These are phyloP conservation scores for Oryza officinalis DNA, from an alignment of 176 grass and related monocot species.

Conservation along the genomic window DNA sequence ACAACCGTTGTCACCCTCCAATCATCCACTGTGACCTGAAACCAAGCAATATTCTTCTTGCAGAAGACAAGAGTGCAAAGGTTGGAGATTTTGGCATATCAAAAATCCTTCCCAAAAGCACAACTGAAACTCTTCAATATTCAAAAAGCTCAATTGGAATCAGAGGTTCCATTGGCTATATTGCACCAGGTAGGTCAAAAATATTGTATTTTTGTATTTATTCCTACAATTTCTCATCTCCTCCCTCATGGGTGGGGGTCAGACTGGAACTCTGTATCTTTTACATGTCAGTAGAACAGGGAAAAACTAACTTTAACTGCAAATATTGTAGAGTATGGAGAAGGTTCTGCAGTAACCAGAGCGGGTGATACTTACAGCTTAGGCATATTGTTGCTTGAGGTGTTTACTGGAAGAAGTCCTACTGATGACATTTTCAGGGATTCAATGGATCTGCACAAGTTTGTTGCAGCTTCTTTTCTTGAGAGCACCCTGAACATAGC, in stretches of 20 bases:
- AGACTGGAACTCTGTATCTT: neutral
- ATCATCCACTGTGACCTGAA: slow-evolving; percentile 66
- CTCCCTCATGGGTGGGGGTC: neutral
- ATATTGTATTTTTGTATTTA: neutral
- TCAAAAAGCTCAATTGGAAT: slow-evolving; percentile 23
- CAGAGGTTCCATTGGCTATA: slow-evolving; percentile 48
- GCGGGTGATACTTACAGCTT: slow-evolving; percentile 16
- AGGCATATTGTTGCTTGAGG: slow-evolving; percentile 3
- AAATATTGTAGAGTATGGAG: slow-evolving; percentile 7
- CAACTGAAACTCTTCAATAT: neutral
- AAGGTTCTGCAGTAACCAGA: neutral
- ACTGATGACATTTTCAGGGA: slow-evolving; percentile 16
- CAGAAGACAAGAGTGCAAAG: slow-evolving; percentile 41
- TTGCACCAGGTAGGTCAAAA: slow-evolving; percentile 45
- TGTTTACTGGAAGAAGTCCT: slow-evolving; percentile 2
- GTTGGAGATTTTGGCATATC: slow-evolving; percentile 54
- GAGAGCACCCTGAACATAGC: neutral
- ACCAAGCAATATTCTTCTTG: slow-evolving; percentile 63
- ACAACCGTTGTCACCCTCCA: slow-evolving; percentile 21
- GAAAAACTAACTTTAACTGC: neutral
- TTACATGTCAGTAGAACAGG: neutral
- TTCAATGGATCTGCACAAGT: slow-evolving; percentile 6
- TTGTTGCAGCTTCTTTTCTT: neutral
- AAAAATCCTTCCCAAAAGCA: slow-evolving; percentile 29
- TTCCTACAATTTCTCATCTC: too few relatives aligned